Conservation (phyloP, 179 eudicot genomes). For the Beta corolliflora region DNA sequence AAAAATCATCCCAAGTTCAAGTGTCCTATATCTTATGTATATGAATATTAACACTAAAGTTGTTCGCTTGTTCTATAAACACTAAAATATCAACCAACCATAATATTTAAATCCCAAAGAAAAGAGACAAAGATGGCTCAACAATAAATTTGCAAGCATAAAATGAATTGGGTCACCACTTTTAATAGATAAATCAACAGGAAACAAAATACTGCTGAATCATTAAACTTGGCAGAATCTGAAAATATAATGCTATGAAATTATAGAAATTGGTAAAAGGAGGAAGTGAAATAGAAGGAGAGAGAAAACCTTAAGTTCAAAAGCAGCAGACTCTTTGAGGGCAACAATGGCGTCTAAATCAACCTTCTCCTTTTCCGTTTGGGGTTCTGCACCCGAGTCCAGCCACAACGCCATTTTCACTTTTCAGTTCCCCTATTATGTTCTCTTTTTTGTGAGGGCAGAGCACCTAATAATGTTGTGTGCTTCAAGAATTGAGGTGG, state of each 20-base stretch:
- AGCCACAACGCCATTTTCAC: slow-evolving; percentile 68
- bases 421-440: too few species aligned
- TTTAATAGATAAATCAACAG: not conserved
- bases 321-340: slow-evolving; percentile 72
- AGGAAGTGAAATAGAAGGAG: not conserved
- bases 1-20: too few species aligned
- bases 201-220: not conserved
- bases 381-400: slow-evolving; percentile 73
- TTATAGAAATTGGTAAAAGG: not conserved
- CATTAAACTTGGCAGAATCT: not conserved
- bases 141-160: not conserved
- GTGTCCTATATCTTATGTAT: not conserved
- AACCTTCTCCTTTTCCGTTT: slow-evolving; percentile 58
- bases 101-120: not conserved
- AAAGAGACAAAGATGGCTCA: too few species aligned
- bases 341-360: slow-evolving; percentile 82
- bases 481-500: too few species aligned
- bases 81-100: not conserved
- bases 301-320: slow-evolving; percentile 76
- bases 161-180: not conserved
- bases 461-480: too few species aligned
- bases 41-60: not conserved
- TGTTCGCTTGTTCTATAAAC: not conserved
- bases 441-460: too few species aligned
- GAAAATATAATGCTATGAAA: not conserved